Percentiles rank a stretch among this genome's conserved stretches.
phyloP scores from a whole-genome alignment of 2,329 filamentous ascomycete species.

The Esteya vermicola region DNA sequence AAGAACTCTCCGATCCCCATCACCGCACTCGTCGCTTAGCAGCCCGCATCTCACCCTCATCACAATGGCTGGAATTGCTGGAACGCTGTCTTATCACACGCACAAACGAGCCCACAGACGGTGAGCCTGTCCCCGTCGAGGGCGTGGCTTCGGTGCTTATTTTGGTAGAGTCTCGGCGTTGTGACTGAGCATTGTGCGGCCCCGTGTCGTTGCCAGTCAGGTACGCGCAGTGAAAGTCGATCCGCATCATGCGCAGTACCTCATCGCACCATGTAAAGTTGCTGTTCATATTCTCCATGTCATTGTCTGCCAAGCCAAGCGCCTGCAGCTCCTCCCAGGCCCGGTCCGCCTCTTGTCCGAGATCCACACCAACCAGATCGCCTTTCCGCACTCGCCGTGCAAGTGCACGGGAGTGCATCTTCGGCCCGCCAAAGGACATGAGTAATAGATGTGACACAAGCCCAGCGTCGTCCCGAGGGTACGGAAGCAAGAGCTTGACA shows the following conservation, averaged over 20 bases:
- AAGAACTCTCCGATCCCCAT: too few relatives aligned
- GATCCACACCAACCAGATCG: neutral
- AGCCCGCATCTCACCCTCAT: too few relatives aligned
- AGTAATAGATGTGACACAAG: conserved; percentile 10
- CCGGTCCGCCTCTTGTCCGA: conserved; percentile 3
- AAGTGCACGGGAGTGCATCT: neutral
- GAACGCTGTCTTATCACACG: too few relatives aligned
- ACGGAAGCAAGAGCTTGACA: conserved; percentile 4
- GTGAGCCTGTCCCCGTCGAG: too few relatives aligned
- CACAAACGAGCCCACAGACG: too few relatives aligned
- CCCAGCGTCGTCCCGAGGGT: conserved; percentile 3
- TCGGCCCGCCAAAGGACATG: conserved; percentile 9
- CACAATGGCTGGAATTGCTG: too few relatives aligned
- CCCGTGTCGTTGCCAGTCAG: too few relatives aligned
- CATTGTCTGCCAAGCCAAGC: conserved; percentile 1
- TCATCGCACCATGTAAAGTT: conserved; percentile 6
- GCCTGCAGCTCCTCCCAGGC: conserved; percentile 4
- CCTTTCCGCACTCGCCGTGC: neutral
- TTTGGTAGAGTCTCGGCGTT: too few relatives aligned
- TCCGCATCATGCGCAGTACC: conserved; percentile 3
- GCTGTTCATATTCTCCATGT: conserved; percentile 1
- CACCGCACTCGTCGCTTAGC: too few relatives aligned
- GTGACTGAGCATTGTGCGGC: too few relatives aligned
- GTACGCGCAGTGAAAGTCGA: conserved; percentile 4
- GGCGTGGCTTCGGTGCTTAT: too few relatives aligned